Conservation (phyloP, 441 rosid genomes). For the Gossypium gossypioides region DNA sequence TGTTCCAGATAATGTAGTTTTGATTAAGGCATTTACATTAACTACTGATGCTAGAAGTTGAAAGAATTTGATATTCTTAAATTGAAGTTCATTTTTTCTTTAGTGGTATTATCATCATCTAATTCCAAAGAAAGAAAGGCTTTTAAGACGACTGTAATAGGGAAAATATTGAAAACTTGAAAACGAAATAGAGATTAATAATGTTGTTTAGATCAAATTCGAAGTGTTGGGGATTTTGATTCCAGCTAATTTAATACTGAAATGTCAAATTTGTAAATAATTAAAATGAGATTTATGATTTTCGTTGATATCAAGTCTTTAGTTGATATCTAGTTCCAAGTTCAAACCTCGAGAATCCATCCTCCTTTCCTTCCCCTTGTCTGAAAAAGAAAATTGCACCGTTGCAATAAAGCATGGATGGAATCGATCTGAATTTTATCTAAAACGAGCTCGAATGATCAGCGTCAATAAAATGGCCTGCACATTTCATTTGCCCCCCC, state of each 20-base stretch:
- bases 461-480: not conserved
- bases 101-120: not conserved
- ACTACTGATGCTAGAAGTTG: not conserved
- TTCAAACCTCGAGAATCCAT: too few species aligned
- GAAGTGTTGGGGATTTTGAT: not conserved
- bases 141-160: not conserved
- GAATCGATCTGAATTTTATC: not conserved
- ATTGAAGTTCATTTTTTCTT: not conserved
- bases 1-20: not conserved
- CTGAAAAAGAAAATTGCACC: not conserved
- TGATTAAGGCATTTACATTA: conserved; percentile 1
- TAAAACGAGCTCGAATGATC: not conserved
- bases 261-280: not conserved
- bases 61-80: not conserved
- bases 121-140: not conserved
- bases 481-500: not conserved
- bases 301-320: not conserved
- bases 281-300: not conserved
- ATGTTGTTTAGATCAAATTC: not conserved
- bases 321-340: not conserved
- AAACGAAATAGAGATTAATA: not conserved
- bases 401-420: not conserved
- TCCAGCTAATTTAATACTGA: not conserved
- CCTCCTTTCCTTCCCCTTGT: too few species aligned
- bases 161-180: not conserved